These are phyloP conservation scores for Passiflora organensis DNA, from an alignment of 345 rosid genomes.

Conservation along the genomic window DNA sequence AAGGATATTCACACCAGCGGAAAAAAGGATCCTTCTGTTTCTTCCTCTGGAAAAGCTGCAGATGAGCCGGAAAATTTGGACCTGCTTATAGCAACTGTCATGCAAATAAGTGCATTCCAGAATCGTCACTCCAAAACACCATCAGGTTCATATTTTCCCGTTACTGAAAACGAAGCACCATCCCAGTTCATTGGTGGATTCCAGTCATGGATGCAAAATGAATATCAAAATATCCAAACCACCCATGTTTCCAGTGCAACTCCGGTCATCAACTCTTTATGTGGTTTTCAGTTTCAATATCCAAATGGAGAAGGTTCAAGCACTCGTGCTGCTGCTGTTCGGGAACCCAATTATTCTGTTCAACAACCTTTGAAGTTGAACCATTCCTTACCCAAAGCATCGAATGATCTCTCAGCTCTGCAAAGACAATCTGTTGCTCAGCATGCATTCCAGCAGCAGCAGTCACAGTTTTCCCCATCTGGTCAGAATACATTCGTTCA, in stretches of 20 bases:
- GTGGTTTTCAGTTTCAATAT: not conserved
- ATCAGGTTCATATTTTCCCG: conserved; percentile 15
- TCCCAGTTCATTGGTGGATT: not conserved
- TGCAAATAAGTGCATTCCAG: conserved; percentile 10
- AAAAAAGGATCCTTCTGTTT: conserved; percentile 1
- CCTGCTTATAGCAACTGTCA: conserved; percentile 13
- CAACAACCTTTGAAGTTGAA: too few relatives aligned
- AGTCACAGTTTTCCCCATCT: too few relatives aligned
- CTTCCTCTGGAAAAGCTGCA: not conserved
- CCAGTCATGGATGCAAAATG: conserved; percentile 1
- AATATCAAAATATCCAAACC: not conserved
- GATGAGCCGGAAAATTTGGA: conserved; percentile 1
- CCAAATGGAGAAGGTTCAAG: conserved; percentile 3
- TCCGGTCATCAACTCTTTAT: not conserved
- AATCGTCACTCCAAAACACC: not conserved
- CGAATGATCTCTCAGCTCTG: not conserved
- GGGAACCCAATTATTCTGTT: too few relatives aligned
- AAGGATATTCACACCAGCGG: not conserved
- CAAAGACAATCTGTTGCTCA: too few relatives aligned
- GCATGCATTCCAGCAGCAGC: too few relatives aligned
- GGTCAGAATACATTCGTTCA: too few relatives aligned
- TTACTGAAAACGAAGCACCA: conserved; percentile 2
- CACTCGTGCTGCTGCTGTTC: not conserved
- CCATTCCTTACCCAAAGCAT: too few relatives aligned
- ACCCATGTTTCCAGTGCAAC: not conserved